These are phyloP conservation scores for Vairimorpha necatrix DNA, from an alignment of 371 early-diverging fungal species.

Conservation along the genomic window DNA sequence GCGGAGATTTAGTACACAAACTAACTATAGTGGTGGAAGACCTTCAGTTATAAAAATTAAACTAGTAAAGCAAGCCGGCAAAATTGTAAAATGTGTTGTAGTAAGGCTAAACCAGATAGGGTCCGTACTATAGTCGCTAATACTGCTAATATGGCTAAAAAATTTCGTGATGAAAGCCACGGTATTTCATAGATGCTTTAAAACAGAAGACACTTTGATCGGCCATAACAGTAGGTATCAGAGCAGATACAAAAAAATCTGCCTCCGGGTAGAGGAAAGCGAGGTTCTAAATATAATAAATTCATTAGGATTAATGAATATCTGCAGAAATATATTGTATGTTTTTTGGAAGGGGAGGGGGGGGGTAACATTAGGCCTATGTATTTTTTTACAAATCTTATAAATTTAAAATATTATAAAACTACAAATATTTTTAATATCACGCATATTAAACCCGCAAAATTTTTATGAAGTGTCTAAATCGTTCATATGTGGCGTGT, in stretches of 20 bases:
- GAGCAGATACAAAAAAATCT: conserved; percentile 93
- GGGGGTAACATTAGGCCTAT: too few species aligned
- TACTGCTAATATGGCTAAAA: conserved; percentile 71
- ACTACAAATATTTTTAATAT: too few species aligned
- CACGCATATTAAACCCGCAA: too few species aligned
- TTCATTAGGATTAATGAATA: conserved; percentile 81
- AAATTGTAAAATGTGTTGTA: conserved; percentile 84
- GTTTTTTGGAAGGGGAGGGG: too few species aligned
- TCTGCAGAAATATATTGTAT: conserved; percentile 63
- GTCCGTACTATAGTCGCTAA: conserved; percentile 85
- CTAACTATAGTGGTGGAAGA: conserved; percentile 94
- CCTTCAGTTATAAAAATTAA: conserved; percentile 91
- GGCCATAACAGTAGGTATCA: conserved; percentile 89
- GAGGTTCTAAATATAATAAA: conserved; percentile 95
- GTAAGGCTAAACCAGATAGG: conserved; percentile 99
- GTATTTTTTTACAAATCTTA: too few species aligned
- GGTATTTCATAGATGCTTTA: conserved; percentile 95
- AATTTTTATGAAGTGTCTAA: too few species aligned
- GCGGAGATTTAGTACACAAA: conserved; percentile 66
- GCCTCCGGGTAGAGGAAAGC: conserved; percentile 94
- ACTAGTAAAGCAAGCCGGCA: conserved; percentile 77
- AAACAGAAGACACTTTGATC: conserved; percentile 96
- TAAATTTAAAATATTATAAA: too few species aligned
- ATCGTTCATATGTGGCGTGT: background rate
- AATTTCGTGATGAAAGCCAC: too few species aligned